These are phyloP conservation scores for Fusarium anguioides DNA, from an alignment of 2,329 filamentous ascomycete species.

Conservation along the genomic window DNA sequence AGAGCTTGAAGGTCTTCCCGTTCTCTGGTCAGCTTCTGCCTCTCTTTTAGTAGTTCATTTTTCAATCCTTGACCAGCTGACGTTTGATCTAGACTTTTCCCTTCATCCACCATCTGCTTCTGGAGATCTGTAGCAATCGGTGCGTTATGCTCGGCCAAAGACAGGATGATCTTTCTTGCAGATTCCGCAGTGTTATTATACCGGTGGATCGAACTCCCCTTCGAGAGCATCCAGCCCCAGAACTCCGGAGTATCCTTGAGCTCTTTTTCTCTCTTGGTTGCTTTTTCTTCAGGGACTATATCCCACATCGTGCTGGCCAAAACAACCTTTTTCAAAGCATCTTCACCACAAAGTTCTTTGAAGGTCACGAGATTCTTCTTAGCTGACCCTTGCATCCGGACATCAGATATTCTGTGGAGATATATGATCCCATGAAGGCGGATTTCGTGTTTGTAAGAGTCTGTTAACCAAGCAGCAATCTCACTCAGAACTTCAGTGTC, in stretches of 20 bases:
- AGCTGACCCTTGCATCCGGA: slow-evolving; percentile 28
- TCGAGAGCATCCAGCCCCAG: slow-evolving; percentile 28
- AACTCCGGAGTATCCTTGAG: slow-evolving; percentile 11
- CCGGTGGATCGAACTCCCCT: slow-evolving; percentile 11
- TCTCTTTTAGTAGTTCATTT: slow-evolving; percentile 5
- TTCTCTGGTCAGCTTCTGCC: background rate
- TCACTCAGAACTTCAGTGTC: slow-evolving; percentile 55
- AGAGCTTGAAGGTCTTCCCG: background rate
- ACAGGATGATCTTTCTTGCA: slow-evolving; percentile 1
- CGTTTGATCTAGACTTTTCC: background rate
- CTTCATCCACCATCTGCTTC: slow-evolving; percentile 15
- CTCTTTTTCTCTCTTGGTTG: background rate
- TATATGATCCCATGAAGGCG: slow-evolving; percentile 31
- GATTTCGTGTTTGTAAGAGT: slow-evolving; percentile 36
- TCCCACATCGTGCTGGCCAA: slow-evolving; percentile 28
- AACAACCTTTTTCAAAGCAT: slow-evolving; percentile 10
- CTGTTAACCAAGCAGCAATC: slow-evolving; percentile 50
- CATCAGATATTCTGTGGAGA: slow-evolving; percentile 25
- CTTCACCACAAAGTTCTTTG: slow-evolving; percentile 15
- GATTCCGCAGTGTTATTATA: slow-evolving; percentile 7
- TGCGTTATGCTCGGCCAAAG: background rate
- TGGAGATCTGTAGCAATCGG: slow-evolving; percentile 4
- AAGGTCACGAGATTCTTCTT: slow-evolving; percentile 22
- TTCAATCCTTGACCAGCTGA: slow-evolving; percentile 9
- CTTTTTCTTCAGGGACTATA: background rate